Evolutionary conservation across 768 basidiomycete species (phyloP), one percentile per base, ranked within the genome.

Genomic region (Termitomyces titanicus): DNA sequence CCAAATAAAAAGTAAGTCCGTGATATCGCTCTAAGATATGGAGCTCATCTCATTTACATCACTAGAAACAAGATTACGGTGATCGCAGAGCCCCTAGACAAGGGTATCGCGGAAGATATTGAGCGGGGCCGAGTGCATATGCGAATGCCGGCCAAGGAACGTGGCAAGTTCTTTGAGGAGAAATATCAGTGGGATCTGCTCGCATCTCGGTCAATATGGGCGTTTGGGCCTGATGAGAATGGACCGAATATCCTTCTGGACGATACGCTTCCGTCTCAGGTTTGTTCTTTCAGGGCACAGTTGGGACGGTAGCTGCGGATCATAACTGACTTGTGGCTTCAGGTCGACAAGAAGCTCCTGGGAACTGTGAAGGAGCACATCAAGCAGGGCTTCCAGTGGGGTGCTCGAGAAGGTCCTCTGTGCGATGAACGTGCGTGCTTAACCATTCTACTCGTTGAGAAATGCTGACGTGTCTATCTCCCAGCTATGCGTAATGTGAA

Each of bases 361-460:
- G 84, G 81, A 34, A 87, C 88, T 6, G 92, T 98, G 53, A 95
- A 86, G 72, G 96, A 98, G 61, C 89, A 94, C 59, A 88, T 99
- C 65, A 98, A 94, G 74, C 97, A 99, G 73, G 97, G 97, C 34
- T 99, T 99, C 86, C 97, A 97, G 67, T 98, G 97, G 97, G 97
- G 94, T 47, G 88, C 96, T 46, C 83, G 97, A 47, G 97, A 99
- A 77, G 97, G 97, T 7, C 97, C 97, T 37, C 68, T 99, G 38
- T 98, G 97, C 66, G 97, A 99, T 67, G 97, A 99, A 73, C 97
- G 96, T 98, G 64, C 82, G 96, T 85, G 42, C 52, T 45, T 35
- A 22, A 18, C 31, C 56, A 35, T 29, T n/a, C 15, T 46, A 2
- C 17, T 24, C 0, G 47, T 34, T 53, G 45, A 39, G 44, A 48